phyloP scores from a whole-genome alignment of 148 eudicot genomes.

The Arctostaphylos glauca region DNA sequence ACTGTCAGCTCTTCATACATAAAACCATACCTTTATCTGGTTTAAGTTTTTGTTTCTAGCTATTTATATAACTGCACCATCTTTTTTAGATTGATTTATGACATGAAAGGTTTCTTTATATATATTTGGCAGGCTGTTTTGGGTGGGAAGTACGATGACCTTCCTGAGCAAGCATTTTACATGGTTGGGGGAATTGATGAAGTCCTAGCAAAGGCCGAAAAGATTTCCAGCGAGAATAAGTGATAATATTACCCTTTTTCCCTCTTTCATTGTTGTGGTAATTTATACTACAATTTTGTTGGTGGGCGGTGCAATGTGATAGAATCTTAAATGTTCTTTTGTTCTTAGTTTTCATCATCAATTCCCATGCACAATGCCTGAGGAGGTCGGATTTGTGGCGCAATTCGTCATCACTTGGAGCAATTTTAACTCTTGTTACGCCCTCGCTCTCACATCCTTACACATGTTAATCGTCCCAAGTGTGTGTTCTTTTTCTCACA shows the following conservation, averaged over 20 bases:
- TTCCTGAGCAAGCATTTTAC: slow-evolving; percentile 69
- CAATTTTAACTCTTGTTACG: too few species aligned
- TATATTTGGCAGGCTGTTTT: slow-evolving; percentile 50
- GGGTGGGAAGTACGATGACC: slow-evolving; percentile 74
- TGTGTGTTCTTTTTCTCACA: too few species aligned
- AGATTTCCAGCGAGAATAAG: slow-evolving; percentile 56
- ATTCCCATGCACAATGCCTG: not conserved
- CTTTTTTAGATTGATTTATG: not conserved
- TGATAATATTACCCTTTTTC: slow-evolving; percentile 26
- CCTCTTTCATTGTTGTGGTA: not conserved
- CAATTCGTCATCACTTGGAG: too few species aligned
- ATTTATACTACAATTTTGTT: not conserved
- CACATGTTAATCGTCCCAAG: too few species aligned
- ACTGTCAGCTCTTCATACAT: not conserved
- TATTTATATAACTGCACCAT: not conserved
- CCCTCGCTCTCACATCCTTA: too few species aligned
- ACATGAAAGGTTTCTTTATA: not conserved
- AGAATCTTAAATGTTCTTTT: slow-evolving; percentile 9
- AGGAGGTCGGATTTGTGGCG: too few species aligned
- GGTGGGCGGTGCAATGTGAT: not conserved
- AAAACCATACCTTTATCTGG: not conserved
- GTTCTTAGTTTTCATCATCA: not conserved
- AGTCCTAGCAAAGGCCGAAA: slow-evolving; percentile 69
- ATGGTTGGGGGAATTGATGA: slow-evolving; percentile 77
- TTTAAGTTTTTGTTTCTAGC: not conserved